These are phyloP conservation scores for Terana coerulea DNA, from an alignment of 768 basidiomycete genomes.

Conservation along the genomic window DNA sequence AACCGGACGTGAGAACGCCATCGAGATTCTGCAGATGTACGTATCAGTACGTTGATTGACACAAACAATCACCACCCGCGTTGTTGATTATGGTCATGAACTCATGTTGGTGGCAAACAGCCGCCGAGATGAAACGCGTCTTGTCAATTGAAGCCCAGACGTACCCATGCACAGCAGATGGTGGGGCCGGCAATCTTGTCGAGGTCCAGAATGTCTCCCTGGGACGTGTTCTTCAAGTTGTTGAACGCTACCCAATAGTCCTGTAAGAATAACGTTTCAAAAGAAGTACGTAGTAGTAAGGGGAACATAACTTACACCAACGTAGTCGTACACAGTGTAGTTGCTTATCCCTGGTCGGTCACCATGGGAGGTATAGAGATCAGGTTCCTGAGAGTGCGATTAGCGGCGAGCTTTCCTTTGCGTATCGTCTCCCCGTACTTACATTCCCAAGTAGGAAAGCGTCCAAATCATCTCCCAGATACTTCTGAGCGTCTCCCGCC, in stretches of 20 bases:
- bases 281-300: neutral
- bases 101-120: neutral
- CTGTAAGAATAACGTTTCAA: constrained; percentile 22
- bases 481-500: constrained; percentile 33
- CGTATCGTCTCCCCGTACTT: constrained; percentile 4
- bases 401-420: neutral
- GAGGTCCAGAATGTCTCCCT: constrained; percentile 34
- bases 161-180: constrained; percentile 50
- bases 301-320: constrained; percentile 33
- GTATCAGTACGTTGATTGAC: neutral
- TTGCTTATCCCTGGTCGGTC: constrained; percentile 40
- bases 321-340: constrained; percentile 44
- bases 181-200: constrained; percentile 46
- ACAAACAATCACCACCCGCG: neutral
- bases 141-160: constrained; percentile 16
- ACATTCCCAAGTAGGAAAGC: constrained; percentile 49
- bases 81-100: neutral
- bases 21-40: constrained; percentile 36
- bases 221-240: constrained; percentile 33
- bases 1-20: constrained; percentile 39
- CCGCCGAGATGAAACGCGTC: neutral
- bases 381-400: constrained; percentile 44
- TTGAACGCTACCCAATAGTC: constrained; percentile 37
- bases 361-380: constrained; percentile 47
- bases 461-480: constrained; percentile 38